Base-by-base conservation (phyloP, 2,329 filamentous ascomycete genomes). In the Coniochaeta ligniaria region DNA sequence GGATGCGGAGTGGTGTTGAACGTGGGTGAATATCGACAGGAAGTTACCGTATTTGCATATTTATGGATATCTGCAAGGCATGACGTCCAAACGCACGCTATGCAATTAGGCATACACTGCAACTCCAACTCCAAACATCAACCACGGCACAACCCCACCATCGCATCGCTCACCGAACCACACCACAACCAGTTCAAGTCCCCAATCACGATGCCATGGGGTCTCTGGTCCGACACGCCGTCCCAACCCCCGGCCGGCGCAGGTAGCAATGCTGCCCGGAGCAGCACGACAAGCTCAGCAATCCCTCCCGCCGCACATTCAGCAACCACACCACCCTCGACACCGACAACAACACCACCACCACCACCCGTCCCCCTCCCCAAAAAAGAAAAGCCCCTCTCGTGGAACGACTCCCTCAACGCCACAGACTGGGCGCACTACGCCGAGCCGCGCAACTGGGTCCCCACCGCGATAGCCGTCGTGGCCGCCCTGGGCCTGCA, bases 381-480 rank as follows among this genome's bases (percentile, higher is more conserved):
- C 17, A 47, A 59, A 26, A 14, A 58, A 17, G 31, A 66, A 64
- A 57, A 60, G 47, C 61, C 70, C 12, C 65, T 74, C 33, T 73
- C 73, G 31, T 80, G 78, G 78, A 64, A 71, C 55, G 70, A 75
- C 45, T 71, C 74, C 8, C 66, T 80, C 65, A 80, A 78, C 66
- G 71, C 74, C 58, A 78, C 74, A 52, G 76, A 83, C 66, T 83
- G 83, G 83, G 68, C 76, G 33, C 80, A 82, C 62, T 83, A 82
- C 70, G 78, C 75, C 58, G 80, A 83, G 63, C 82, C 83, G 7
- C 74, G 76, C 64, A 83, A 78, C 63, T 76, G 85, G 72, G 73
- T 83, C 57, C 78, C 79, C 26, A 82, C 83, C 2, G 66, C 83
- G 35, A 71, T 84, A 17, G 78, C 84, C 50, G 85, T 84, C 28